phyloP scores from a whole-genome alignment of 257 asterid genomes.

The Solanum rostratum region DNA sequence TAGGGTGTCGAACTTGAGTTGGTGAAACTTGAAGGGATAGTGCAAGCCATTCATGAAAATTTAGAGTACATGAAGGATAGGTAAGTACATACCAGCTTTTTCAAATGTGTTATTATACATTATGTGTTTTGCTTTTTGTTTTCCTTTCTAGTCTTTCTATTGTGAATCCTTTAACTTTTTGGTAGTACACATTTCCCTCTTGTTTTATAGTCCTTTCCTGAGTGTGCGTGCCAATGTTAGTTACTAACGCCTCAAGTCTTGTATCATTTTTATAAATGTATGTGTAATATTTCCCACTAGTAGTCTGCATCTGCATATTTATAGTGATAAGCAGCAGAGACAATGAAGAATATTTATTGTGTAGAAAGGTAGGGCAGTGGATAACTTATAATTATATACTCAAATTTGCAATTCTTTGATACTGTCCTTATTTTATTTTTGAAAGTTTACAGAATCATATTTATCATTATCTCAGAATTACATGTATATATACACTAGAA shows the following conservation, averaged over 20 bases:
- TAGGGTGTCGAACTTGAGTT: constrained; percentile 91
- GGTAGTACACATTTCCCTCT: background rate
- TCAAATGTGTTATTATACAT: background rate
- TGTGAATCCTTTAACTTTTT: background rate
- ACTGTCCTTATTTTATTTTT: no score
- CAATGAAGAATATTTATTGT: background rate
- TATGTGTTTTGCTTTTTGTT: background rate
- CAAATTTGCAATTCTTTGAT: background rate
- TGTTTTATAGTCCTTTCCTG: background rate
- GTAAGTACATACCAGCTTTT: constrained; percentile 7
- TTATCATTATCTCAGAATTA: no score
- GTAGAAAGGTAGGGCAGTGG: background rate
- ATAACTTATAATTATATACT: background rate
- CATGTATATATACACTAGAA: no score
- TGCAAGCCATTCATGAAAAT: constrained; percentile 49
- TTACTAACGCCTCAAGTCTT: background rate
- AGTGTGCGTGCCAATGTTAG: background rate
- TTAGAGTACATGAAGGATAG: constrained; percentile 35
- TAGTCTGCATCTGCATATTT: background rate
- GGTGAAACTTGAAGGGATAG: constrained; percentile 60
- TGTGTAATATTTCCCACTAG: background rate
- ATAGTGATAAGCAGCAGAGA: background rate
- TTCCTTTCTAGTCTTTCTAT: background rate
- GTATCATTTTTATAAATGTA: background rate
- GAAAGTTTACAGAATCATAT: no score